Conservation (phyloP, 257 asterid genomes). For the Gentiana macrophylla region DNA sequence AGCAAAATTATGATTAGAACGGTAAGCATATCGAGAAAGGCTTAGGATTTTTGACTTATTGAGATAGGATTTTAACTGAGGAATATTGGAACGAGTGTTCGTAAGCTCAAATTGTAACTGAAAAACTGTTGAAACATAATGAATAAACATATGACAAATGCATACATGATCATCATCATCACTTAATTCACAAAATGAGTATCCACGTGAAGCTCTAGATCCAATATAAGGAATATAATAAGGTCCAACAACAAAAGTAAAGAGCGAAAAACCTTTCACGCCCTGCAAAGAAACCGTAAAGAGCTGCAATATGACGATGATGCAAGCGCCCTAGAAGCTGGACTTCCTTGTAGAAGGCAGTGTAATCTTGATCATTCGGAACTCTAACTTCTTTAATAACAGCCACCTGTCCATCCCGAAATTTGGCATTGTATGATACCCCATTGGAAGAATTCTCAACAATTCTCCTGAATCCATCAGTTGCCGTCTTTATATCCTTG, state of each 20-base stretch:
- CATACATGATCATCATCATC: too few relatives aligned
- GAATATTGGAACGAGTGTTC: too few relatives aligned
- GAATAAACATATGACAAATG: too few relatives aligned
- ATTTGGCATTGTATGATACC: conserved; percentile 56
- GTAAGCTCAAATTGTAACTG: too few relatives aligned
- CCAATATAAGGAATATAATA: background rate
- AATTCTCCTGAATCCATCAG: conserved; percentile 60
- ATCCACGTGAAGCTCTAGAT: too few relatives aligned
- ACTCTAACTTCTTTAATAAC: conserved; percentile 45
- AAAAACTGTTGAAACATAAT: too few relatives aligned
- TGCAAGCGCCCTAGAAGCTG: conserved; percentile 58
- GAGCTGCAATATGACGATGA: conserved; percentile 78
- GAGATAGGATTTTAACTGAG: too few relatives aligned
- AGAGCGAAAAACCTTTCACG: conserved; percentile 41
- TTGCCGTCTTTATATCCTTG: conserved; percentile 81
- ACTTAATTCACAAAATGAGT: too few relatives aligned
- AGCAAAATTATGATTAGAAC: too few relatives aligned
- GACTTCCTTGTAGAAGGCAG: conserved; percentile 44
- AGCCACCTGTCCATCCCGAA: conserved; percentile 48
- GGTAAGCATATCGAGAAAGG: too few relatives aligned
- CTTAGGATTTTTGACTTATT: too few relatives aligned
- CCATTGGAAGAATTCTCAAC: conserved; percentile 31
- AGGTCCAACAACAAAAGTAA: conserved; percentile 2
- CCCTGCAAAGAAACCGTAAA: conserved; percentile 64
- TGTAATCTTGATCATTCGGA: conserved; percentile 36